phyloP scores from a whole-genome alignment of 352 stramenopile genomes.

The Thraustochytrium sp. region DNA sequence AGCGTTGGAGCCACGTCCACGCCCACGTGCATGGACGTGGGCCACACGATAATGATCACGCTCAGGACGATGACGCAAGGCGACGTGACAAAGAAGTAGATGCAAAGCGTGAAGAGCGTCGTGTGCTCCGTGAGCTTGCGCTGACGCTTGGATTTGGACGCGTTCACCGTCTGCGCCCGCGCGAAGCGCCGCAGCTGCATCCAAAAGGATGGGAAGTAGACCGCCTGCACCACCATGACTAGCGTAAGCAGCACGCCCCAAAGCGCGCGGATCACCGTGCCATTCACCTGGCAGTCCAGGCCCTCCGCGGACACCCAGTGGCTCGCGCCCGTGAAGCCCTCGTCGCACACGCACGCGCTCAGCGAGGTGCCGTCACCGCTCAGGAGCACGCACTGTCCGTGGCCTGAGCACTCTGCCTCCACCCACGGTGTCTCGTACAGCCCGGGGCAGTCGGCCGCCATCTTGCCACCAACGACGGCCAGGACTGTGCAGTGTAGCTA shows the following conservation, averaged over 20 bases:
- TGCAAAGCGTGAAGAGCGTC: slow-evolving; percentile 2
- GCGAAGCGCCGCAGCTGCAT: neutral
- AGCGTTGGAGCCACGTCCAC: neutral
- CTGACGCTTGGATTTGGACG: neutral
- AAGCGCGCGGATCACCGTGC: neutral
- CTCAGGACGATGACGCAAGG: neutral
- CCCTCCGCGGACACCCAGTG: neutral
- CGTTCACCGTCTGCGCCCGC: neutral
- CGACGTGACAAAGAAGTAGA: neutral
- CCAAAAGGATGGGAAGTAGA: neutral
- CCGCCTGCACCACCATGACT: neutral
- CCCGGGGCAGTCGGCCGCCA: no score
- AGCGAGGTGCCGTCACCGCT: neutral
- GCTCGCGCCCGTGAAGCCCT: neutral
- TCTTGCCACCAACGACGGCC: no score
- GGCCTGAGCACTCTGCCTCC: slow-evolving; percentile 13
- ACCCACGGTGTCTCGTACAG: no score
- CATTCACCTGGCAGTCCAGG: neutral
- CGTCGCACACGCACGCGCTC: neutral
- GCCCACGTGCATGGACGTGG: neutral
- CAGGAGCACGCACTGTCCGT: neutral
- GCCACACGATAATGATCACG: neutral
- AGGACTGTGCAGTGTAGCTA: no score
- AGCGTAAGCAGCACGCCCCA: neutral
- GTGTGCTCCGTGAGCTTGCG: neutral